Conservation (phyloP, 78 protist genomes). For the Polysphondylium violaceum region DNA sequence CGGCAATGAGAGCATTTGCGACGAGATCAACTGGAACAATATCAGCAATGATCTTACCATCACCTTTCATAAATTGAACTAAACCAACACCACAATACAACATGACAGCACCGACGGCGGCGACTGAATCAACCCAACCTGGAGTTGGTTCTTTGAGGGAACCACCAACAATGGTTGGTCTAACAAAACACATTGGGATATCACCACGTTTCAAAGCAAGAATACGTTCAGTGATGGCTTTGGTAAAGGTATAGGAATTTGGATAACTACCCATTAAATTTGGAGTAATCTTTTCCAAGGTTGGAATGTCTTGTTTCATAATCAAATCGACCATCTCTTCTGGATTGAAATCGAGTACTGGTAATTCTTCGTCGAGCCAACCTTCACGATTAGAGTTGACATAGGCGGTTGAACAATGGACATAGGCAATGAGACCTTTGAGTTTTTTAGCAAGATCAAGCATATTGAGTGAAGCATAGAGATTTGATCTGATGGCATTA, state of each 20-base stretch:
- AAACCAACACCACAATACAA: conserved; percentile 88
- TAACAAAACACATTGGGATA: conserved; percentile 84
- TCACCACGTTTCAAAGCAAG: conserved; percentile 66
- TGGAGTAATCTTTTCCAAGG: conserved; percentile 52
- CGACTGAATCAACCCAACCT: conserved; percentile 90
- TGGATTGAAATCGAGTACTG: conserved; percentile 79
- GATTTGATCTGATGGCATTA: conserved; percentile 76
- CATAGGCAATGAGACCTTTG: conserved; percentile 44
- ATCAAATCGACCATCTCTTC: conserved; percentile 80
- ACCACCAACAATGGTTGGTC: conserved; percentile 93
- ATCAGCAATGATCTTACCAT: conserved; percentile 80
- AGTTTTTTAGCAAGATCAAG: conserved; percentile 78
- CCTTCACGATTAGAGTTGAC: conserved; percentile 83
- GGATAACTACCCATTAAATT: conserved; percentile 82
- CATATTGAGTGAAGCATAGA: conserved; percentile 78
- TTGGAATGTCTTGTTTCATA: conserved; percentile 54
- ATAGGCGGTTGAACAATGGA: conserved; percentile 93
- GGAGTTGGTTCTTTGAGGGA: conserved; percentile 85
- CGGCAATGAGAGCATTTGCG: conserved; percentile 66
- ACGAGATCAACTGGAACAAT: conserved; percentile 92
- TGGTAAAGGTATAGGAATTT: conserved; percentile 93
- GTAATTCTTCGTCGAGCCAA: conserved; percentile 81
- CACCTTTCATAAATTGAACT: conserved; percentile 65
- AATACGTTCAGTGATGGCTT: conserved; percentile 87
- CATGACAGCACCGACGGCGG: conserved; percentile 88